These are phyloP conservation scores for Nigrograna mackinnonii DNA, from an alignment of 2,329 filamentous ascomycete species.

Conservation along the genomic window DNA sequence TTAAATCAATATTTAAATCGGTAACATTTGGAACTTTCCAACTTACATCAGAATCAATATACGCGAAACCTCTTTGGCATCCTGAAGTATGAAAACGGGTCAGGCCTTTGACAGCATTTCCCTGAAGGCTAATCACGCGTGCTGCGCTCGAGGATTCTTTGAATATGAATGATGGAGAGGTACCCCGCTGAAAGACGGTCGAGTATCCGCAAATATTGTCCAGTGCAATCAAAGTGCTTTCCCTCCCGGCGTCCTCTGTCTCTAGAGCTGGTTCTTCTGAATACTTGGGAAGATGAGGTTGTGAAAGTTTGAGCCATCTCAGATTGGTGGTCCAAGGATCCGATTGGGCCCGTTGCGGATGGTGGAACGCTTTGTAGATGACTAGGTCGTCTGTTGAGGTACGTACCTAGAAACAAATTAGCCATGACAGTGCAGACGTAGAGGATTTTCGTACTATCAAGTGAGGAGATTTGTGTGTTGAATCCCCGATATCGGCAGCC, in stretches of 20 bases:
- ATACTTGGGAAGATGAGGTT: constrained; percentile 67
- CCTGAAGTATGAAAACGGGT: constrained; percentile 76
- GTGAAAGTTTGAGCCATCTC: constrained; percentile 76
- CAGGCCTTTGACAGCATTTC: constrained; percentile 69
- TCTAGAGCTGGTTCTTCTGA: constrained; percentile 54
- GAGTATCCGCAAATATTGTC: constrained; percentile 75
- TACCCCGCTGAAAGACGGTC: constrained; percentile 80
- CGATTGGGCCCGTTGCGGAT: constrained; percentile 41
- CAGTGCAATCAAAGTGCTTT: constrained; percentile 60
- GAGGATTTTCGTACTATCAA: constrained; percentile 72
- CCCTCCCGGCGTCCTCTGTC: constrained; percentile 47
- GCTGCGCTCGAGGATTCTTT: constrained; percentile 80
- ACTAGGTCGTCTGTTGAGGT: constrained; percentile 80
- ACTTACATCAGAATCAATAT: constrained; percentile 65
- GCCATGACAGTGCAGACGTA: not conserved
- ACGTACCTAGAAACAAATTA: constrained; percentile 61
- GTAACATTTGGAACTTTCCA: not conserved
- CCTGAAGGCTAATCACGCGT: constrained; percentile 73
- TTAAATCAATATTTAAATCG: not conserved
- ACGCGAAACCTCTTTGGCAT: constrained; percentile 82
- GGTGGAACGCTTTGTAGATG: constrained; percentile 79
- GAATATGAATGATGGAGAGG: constrained; percentile 79
- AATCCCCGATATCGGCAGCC: constrained; percentile 82
- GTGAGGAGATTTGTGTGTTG: constrained; percentile 71
- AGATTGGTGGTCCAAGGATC: constrained; percentile 61